Evolutionary conservation across 106 monocot genomes (phyloP).

Genomic region (Acorus gramineus): DNA sequence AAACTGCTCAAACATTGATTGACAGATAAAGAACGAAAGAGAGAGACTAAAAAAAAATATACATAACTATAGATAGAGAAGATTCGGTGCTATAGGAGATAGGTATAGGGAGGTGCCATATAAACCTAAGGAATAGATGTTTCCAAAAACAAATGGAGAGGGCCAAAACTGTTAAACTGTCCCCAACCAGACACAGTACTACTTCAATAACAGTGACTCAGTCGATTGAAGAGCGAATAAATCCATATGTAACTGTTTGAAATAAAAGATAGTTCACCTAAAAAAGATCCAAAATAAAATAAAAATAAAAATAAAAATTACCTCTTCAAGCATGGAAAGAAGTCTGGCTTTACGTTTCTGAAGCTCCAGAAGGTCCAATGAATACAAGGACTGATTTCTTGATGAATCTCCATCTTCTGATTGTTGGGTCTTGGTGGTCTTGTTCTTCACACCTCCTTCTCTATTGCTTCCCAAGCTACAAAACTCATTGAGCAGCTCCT

Average conservation of each 20-base stretch:
- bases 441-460: conserved; percentile 5
- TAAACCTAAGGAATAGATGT: conserved; percentile 39
- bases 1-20: no score
- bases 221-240: conserved; percentile 10
- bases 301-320: conserved; percentile 1
- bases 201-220: conserved; percentile 16
- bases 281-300: background rate
- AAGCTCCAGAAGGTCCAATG: conserved; percentile 33
- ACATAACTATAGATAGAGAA: conserved; percentile 10
- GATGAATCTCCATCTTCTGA: conserved; percentile 20
- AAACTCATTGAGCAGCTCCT: conserved; percentile 44
- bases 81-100: conserved; percentile 28
- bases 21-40: no score
- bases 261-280: background rate
- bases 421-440: background rate
- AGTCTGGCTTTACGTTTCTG: conserved; percentile 39
- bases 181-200: conserved; percentile 20
- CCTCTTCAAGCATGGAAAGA: conserved; percentile 52
- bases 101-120: conserved; percentile 41
- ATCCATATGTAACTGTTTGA: background rate
- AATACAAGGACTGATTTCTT: conserved; percentile 14
- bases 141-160: conserved; percentile 38
- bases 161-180: conserved; percentile 20
- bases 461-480: conserved; percentile 19
- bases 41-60: no score